Evolutionary conservation across 1,284 basidiomycete species (phyloP).

Genomic region (Erythrobasidium hasegawianum): DNA sequence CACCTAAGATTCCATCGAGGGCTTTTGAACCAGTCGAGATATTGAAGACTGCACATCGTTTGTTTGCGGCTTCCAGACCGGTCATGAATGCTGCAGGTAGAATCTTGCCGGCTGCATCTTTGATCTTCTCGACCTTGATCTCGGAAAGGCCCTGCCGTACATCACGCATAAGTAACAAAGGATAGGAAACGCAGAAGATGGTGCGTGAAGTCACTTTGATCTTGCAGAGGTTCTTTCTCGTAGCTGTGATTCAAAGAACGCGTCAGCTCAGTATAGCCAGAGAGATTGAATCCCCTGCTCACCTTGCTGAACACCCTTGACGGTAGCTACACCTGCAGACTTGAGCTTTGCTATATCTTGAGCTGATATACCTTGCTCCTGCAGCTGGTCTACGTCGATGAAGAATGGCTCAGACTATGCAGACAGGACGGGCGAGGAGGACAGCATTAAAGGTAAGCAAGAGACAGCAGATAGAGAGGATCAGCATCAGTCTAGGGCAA

Average conservation of each 20-base stretch:
- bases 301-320: slow-evolving; percentile 52
- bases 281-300: not conserved
- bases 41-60: slow-evolving; percentile 68
- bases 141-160: slow-evolving; percentile 50
- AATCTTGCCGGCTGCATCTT: slow-evolving; percentile 53
- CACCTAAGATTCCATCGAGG: slow-evolving; percentile 59
- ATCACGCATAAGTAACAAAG: too few species aligned
- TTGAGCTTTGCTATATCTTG: slow-evolving; percentile 91
- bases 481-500: not conserved
- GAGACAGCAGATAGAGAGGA: not conserved
- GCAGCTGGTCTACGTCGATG: slow-evolving; percentile 31
- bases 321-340: slow-evolving; percentile 55
- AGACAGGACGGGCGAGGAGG: not conserved
- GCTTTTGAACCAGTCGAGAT: slow-evolving; percentile 88
- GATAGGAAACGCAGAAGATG: not conserved
- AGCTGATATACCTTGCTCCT: slow-evolving; percentile 72
- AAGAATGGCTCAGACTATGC: slow-evolving; percentile 12
- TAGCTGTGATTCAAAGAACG: slow-evolving; percentile 58
- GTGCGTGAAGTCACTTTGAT: slow-evolving; percentile 67
- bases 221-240: slow-evolving; percentile 77
- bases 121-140: slow-evolving; percentile 93
- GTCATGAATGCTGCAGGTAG: slow-evolving; percentile 73
- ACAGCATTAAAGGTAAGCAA: not conserved
- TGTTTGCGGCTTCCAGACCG: slow-evolving; percentile 80
- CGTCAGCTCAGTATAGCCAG: not conserved